phyloP scores from a whole-genome alignment of 2,329 filamentous ascomycete species.

The Calycina herbarum region DNA sequence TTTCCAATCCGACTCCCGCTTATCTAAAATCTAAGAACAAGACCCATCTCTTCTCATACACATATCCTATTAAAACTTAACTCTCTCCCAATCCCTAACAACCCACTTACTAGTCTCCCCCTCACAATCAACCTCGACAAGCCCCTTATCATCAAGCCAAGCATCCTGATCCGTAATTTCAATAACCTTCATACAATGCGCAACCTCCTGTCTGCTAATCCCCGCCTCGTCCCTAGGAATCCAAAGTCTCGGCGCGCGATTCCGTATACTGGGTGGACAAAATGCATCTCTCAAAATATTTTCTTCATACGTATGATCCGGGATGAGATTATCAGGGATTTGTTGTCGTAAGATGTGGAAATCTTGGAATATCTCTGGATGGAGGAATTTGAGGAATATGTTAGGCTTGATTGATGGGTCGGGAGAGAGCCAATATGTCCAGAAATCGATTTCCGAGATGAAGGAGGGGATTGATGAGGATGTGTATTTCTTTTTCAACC shows the following conservation, averaged over 20 bases:
- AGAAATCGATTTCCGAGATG: constrained; percentile 29
- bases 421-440: constrained; percentile 32
- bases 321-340: constrained; percentile 49
- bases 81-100: constrained; percentile 21
- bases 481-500: constrained; percentile 16
- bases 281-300: constrained; percentile 52
- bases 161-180: constrained; percentile 61
- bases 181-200: constrained; percentile 51
- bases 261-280: constrained; percentile 58
- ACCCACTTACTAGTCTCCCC: constrained; percentile 22
- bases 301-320: constrained; percentile 45
- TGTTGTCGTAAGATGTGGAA: constrained; percentile 51
- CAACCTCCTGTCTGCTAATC: constrained; percentile 56
- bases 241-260: constrained; percentile 56
- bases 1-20: constrained; percentile 9
- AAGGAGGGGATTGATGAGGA: constrained; percentile 22
- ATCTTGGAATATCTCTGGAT: constrained; percentile 57
- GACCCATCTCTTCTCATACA: background rate
- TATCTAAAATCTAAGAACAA: constrained; percentile 6
- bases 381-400: constrained; percentile 52
- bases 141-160: constrained; percentile 46
- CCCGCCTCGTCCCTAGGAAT: constrained; percentile 59
- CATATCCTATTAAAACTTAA: constrained; percentile 22
- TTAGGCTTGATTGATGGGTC: constrained; percentile 44
- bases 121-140: constrained; percentile 25